A percentile compares a stretch with the other conserved stretches of the same genome.
phyloP scores from a whole-genome alignment of 306 rosid species.

The Lagenaria siceraria region DNA sequence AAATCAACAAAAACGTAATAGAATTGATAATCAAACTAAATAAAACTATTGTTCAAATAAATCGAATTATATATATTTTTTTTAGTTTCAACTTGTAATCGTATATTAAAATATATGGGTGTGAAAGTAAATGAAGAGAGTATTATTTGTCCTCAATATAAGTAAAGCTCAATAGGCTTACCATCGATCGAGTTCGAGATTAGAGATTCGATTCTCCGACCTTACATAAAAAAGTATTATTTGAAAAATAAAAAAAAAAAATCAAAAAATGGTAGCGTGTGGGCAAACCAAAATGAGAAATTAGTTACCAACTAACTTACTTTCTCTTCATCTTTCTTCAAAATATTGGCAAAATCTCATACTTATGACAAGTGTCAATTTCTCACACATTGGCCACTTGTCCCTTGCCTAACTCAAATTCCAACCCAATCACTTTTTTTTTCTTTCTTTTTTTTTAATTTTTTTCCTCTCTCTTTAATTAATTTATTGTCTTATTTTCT shows the following conservation, averaged over 20 bases:
- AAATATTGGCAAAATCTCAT: not conserved
- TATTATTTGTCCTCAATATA: too few relatives aligned
- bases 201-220: too few relatives aligned
- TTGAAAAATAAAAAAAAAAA: not conserved
- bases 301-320: slow-evolving; percentile 3
- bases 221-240: too few relatives aligned
- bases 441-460: not conserved
- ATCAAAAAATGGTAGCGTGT: not conserved
- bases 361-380: not conserved
- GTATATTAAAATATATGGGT: too few relatives aligned
- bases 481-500: not conserved
- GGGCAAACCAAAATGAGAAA: not conserved
- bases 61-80: too few relatives aligned
- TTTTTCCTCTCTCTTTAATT: not conserved
- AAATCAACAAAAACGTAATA: too few relatives aligned
- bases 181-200: too few relatives aligned
- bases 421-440: not conserved
- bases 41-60: too few relatives aligned
- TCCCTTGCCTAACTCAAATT: not conserved
- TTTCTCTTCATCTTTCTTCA: not conserved
- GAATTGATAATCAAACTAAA: too few relatives aligned
- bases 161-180: too few relatives aligned
- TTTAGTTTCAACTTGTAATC: too few relatives aligned
- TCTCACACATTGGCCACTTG: not conserved
- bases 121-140: too few relatives aligned